Conservation (phyloP, 1,284 basidiomycete species). For the Hemileia vastatrix region DNA sequence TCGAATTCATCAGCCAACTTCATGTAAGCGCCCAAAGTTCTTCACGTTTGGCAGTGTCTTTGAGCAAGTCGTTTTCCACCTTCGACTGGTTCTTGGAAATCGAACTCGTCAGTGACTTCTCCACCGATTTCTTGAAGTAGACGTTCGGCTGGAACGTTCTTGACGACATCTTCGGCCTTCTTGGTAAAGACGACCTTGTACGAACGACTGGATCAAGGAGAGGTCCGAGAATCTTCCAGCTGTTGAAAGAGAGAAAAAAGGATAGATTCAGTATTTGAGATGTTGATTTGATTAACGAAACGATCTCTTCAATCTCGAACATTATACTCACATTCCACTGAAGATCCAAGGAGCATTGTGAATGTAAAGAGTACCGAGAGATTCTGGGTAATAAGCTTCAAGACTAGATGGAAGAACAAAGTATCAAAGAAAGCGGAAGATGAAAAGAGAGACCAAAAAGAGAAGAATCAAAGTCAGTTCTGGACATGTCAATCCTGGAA, state of each 20-base stretch:
- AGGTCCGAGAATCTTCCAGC: slow-evolving; percentile 23
- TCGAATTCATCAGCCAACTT: slow-evolving; percentile 29
- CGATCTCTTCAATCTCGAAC: background rate
- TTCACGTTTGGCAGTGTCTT: slow-evolving; percentile 33
- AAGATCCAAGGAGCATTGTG: too few species aligned
- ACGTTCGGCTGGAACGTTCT: slow-evolving; percentile 36
- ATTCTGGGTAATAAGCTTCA: too few species aligned
- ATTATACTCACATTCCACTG: too few species aligned
- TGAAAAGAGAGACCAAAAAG: too few species aligned
- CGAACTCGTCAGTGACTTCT: slow-evolving; percentile 28
- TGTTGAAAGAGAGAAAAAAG: background rate
- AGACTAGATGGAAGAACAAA: too few species aligned
- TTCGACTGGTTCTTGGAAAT: slow-evolving; percentile 32
- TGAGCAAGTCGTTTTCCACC: slow-evolving; percentile 34
- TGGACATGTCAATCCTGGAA: background rate
- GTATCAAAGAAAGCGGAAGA: too few species aligned
- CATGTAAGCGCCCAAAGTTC: slow-evolving; percentile 32
- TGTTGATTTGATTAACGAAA: background rate
- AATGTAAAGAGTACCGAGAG: too few species aligned
- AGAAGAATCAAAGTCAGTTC: slow-evolving; percentile 29
- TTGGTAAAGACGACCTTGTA: slow-evolving; percentile 23
- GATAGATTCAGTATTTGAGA: background rate
- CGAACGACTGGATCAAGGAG: slow-evolving; percentile 28
- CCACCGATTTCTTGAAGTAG: slow-evolving; percentile 34
- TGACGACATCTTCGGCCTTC: slow-evolving; percentile 32